Percentiles rank a stretch among this genome's conserved stretches.
These are phyloP conservation scores for Fusarium decemcellulare DNA, from an alignment of 2,329 filamentous ascomycete species.

Conservation along the genomic window DNA sequence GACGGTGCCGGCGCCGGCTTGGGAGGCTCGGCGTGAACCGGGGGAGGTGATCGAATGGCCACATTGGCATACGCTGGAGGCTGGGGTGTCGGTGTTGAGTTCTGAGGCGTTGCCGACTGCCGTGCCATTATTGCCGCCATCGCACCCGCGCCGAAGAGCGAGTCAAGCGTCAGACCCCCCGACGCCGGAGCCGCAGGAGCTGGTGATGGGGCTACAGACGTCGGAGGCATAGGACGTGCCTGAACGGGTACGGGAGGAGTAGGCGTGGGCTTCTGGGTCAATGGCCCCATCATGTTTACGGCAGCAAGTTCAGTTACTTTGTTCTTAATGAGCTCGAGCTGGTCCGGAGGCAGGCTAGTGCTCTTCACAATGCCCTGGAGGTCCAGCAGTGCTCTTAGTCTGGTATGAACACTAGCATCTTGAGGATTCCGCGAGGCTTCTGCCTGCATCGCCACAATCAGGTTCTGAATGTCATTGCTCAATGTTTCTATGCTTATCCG, in stretches of 20 bases:
- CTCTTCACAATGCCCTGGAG: constrained; percentile 82
- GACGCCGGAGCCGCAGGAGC: constrained; percentile 50
- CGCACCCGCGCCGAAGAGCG: constrained; percentile 71
- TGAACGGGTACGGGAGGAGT: constrained; percentile 50
- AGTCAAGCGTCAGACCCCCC: constrained; percentile 67
- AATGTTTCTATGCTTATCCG: constrained; percentile 79
- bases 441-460: constrained; percentile 80
- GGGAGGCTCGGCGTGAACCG: constrained; percentile 56
- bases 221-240: constrained; percentile 52
- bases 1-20: constrained; percentile 45
- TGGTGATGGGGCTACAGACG: constrained; percentile 51
- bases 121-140: constrained; percentile 72
- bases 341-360: constrained; percentile 83
- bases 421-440: constrained; percentile 83
- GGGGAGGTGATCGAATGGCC: constrained; percentile 66
- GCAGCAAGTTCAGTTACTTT: constrained; percentile 84
- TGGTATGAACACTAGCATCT: constrained; percentile 82
- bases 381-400: constrained; percentile 87
- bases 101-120: constrained; percentile 65
- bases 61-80: constrained; percentile 52
- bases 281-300: constrained; percentile 70
- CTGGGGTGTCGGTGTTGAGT: constrained; percentile 60
- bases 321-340: constrained; percentile 86
- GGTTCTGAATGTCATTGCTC: constrained; percentile 84
- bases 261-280: constrained; percentile 59